These are phyloP conservation scores for Populus alba DNA, from an alignment of 345 rosid genomes.

Conservation along the genomic window DNA sequence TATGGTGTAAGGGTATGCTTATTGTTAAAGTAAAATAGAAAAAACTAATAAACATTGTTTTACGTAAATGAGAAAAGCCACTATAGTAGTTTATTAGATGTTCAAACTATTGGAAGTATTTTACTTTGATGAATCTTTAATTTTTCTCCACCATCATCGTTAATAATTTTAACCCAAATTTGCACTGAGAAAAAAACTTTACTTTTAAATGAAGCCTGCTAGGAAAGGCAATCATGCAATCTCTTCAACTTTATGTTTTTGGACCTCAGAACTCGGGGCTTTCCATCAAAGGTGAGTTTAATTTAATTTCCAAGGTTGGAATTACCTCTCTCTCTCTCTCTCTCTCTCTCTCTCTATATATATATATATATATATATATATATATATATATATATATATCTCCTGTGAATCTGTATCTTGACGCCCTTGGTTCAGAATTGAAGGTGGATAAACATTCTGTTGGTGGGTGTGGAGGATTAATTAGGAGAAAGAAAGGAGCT, in stretches of 20 bases:
- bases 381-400: no score
- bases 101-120: no score
- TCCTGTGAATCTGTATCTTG: background rate
- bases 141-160: background rate
- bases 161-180: background rate
- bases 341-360: background rate
- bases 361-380: no score
- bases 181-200: background rate
- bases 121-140: no score
- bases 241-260: conserved; percentile 48
- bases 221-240: conserved; percentile 46
- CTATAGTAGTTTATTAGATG: no score
- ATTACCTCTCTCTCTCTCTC: background rate
- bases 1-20: no score
- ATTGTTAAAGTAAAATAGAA: no score
- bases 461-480: conserved; percentile 48
- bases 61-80: no score
- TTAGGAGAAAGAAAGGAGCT: conserved; percentile 48
- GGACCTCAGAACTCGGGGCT: conserved; percentile 32
- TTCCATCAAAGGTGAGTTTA: conserved; percentile 27
- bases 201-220: conserved; percentile 24
- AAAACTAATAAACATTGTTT: no score
- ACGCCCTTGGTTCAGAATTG: conserved; percentile 26
- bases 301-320: background rate
- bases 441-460: conserved; percentile 45